Percentiles rank a stretch among this genome's conserved stretches.
These are phyloP conservation scores for Annulohypoxylon nitens DNA, from an alignment of 495 filamentous ascomycete species.

Conservation along the genomic window DNA sequence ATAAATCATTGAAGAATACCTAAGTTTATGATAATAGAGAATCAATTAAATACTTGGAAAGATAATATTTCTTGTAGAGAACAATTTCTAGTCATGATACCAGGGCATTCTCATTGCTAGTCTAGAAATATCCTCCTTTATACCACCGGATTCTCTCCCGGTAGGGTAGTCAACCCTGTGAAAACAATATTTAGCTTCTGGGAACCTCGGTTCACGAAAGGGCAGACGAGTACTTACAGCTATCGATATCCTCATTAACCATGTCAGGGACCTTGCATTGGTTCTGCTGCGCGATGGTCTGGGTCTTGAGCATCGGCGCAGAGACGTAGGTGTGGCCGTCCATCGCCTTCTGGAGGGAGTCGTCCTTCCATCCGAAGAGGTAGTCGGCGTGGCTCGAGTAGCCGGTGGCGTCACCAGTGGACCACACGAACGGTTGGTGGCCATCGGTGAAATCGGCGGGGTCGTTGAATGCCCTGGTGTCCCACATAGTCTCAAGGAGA, in stretches of 20 bases:
- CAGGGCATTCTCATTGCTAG: background rate
- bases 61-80: background rate
- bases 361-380: slow-evolving; percentile 53
- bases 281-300: slow-evolving; percentile 48
- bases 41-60: background rate
- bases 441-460: slow-evolving; percentile 58
- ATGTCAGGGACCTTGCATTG: slow-evolving; percentile 52
- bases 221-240: slow-evolving; percentile 47
- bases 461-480: slow-evolving; percentile 53
- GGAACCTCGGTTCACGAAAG: background rate
- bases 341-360: slow-evolving; percentile 51
- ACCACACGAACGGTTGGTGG: slow-evolving; percentile 62
- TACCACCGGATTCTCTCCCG: slow-evolving; percentile 31
- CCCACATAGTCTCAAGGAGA: slow-evolving; percentile 56
- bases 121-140: slow-evolving; percentile 18
- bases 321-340: slow-evolving; percentile 53
- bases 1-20: too few species aligned
- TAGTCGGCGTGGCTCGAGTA: slow-evolving; percentile 52
- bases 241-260: slow-evolving; percentile 50
- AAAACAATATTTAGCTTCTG: slow-evolving; percentile 11
- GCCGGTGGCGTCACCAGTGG: slow-evolving; percentile 57
- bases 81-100: background rate
- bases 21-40: too few species aligned
- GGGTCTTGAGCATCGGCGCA: slow-evolving; percentile 50
- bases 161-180: slow-evolving; percentile 36